Conservation (phyloP, 192 early-diverging fungal genomes). For the Ambispora gerdemannii region DNA sequence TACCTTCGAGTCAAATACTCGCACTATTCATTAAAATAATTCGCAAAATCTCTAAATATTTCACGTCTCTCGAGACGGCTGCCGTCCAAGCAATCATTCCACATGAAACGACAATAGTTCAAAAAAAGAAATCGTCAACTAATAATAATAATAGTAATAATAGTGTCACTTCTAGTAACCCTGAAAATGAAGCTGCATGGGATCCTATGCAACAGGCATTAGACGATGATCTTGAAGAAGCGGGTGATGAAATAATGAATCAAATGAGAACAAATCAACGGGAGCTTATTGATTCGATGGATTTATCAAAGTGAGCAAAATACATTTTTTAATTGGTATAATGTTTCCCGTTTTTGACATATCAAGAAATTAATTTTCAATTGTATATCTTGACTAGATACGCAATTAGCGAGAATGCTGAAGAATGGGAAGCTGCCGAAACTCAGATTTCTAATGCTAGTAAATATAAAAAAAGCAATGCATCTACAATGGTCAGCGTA, state of each 20-base stretch:
- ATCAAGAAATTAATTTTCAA: slow-evolving; percentile 21
- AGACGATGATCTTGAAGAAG: slow-evolving; percentile 83
- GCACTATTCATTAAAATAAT: slow-evolving; percentile 94
- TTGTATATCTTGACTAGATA: slow-evolving; percentile 40
- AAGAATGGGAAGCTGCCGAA: slow-evolving; percentile 74
- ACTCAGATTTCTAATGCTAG: slow-evolving; percentile 51
- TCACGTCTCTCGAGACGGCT: slow-evolving; percentile 56
- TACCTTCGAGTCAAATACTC: slow-evolving; percentile 82
- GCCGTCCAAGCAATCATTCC: slow-evolving; percentile 45
- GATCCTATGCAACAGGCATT: slow-evolving; percentile 72
- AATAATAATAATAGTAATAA: slow-evolving; percentile 39
- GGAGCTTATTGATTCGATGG: slow-evolving; percentile 74
- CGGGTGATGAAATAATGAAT: slow-evolving; percentile 69
- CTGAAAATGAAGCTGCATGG: slow-evolving; percentile 76
- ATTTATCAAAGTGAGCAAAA: slow-evolving; percentile 64
- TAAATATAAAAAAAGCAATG: slow-evolving; percentile 47
- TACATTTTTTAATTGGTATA: slow-evolving; percentile 29
- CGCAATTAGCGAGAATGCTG: slow-evolving; percentile 65
- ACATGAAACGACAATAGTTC: slow-evolving; percentile 38
- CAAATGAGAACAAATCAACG: slow-evolving; percentile 69
- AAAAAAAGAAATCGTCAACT: slow-evolving; percentile 32
- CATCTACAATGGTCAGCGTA: slow-evolving; percentile 68
- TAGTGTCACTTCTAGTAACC: slow-evolving; percentile 34
- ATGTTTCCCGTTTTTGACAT: slow-evolving; percentile 33
- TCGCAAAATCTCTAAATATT: slow-evolving; percentile 75